A percentile compares a stretch with the other conserved stretches of the same genome.
Evolutionary conservation across 78 protist species (phyloP).

Genomic region (Mastigamoeba balamuthi): DNA sequence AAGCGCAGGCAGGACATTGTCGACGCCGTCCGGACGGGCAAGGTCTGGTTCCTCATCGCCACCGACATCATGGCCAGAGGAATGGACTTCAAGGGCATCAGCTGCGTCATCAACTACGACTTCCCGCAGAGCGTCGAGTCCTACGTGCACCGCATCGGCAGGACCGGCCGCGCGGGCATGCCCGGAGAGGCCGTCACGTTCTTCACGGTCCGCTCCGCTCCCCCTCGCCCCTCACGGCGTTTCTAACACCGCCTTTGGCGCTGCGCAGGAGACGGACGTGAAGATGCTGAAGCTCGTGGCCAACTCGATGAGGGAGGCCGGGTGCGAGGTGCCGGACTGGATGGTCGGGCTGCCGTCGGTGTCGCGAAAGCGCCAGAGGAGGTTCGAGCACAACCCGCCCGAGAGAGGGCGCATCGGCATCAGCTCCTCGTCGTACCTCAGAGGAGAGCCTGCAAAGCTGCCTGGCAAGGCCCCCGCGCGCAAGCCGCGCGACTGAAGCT

Average conservation of each 20-base stretch:
- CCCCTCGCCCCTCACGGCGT: slow-evolving; percentile 8
- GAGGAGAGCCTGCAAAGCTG: no score
- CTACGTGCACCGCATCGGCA: slow-evolving; percentile 71
- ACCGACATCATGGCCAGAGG: slow-evolving; percentile 96
- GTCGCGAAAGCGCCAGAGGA: no score
- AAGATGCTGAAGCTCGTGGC: slow-evolving; percentile 61
- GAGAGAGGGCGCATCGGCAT: no score
- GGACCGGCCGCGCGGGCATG: slow-evolving; percentile 92
- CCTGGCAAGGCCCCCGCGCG: no score
- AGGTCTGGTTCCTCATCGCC: slow-evolving; percentile 79
- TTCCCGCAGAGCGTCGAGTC: slow-evolving; percentile 66
- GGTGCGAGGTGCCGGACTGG: slow-evolving; percentile 76
- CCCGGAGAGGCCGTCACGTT: slow-evolving; percentile 78
- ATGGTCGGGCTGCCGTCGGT: slow-evolving; percentile 43
- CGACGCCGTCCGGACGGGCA: slow-evolving; percentile 64
- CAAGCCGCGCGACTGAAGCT: no score
- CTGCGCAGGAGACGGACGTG: no score
- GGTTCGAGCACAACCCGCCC: no score
- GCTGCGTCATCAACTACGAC: slow-evolving; percentile 85
- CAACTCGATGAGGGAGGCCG: slow-evolving; percentile 52
- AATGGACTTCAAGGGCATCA: slow-evolving; percentile 87
- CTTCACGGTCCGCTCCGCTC: slow-evolving; percentile 53
- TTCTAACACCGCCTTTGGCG: background rate
- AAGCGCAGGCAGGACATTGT: slow-evolving; percentile 66
- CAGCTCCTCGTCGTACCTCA: no score